phyloP scores from a whole-genome alignment of 345 rosid genomes.

The Bruguiera parviflora region DNA sequence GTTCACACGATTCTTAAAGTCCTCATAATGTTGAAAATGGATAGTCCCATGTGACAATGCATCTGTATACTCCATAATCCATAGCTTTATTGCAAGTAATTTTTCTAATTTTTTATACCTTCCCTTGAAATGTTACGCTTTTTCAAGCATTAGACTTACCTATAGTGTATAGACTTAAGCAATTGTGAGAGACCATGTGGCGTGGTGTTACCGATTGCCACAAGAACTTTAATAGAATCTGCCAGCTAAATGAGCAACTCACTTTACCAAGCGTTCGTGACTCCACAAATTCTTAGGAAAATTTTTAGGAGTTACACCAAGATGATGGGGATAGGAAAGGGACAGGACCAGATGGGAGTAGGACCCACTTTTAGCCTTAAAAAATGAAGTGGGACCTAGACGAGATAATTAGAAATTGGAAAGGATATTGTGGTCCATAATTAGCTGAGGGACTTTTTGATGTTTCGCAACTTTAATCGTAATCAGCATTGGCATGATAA shows the following conservation, averaged over 20 bases:
- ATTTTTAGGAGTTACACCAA: slow-evolving; percentile 12
- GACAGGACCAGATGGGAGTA: neutral
- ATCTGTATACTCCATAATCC: neutral
- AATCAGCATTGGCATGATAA: slow-evolving; percentile 6
- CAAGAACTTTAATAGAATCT: neutral
- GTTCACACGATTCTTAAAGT: too few species aligned
- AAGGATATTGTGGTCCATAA: slow-evolving; percentile 10
- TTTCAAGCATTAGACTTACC: neutral
- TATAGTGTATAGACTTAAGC: neutral
- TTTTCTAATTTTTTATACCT: neutral
- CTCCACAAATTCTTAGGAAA: neutral
- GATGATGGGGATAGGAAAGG: slow-evolving; percentile 5
- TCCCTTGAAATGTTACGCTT: neutral
- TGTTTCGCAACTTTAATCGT: slow-evolving; percentile 14
- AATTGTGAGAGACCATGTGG: neutral
- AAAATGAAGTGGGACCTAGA: slow-evolving; percentile 3
- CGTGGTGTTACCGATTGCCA: neutral
- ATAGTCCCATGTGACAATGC: neutral
- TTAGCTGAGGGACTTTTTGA: neutral
- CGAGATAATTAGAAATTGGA: neutral
- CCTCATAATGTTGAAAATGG: neutral
- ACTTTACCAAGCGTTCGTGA: too few species aligned
- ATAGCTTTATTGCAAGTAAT: neutral
- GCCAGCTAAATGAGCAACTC: neutral
- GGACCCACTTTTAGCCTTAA: slow-evolving; percentile 19